Base-by-base conservation (phyloP, 768 basidiomycete genomes). In the Steccherinum ochraceum region DNA sequence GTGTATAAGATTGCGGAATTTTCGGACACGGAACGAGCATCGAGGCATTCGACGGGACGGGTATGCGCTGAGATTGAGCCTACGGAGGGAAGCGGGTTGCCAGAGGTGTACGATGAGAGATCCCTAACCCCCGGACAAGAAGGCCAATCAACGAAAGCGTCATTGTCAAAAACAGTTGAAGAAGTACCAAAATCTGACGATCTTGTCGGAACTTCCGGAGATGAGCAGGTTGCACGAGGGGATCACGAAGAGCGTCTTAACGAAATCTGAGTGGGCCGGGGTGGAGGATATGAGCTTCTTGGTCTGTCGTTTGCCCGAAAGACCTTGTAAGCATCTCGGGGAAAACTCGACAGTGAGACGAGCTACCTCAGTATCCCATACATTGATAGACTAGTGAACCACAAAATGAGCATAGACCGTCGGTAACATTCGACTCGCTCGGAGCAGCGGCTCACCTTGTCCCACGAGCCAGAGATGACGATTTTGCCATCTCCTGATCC, bases 381-480 rank as follows among this genome's bases (percentile, higher is more conserved):
- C 51, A 64, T 82, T 86, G 67, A 99, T 89, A 0, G 84, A 84
- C 91, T 97, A 60, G 45, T 27, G 23, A 20, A 49, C 25, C 40
- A 1, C 13, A 10, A 10, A 18, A 10, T 42, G 51, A 5, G 50
- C 30, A 53, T 57, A 52, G 58, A 56, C 51, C 53, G 44, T 44
- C 42, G n/a, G 30, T 26, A 40, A 12, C 7, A 21, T n/a, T n/a
- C 30, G 23, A 39, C 26, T 24, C 18, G 20, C 4, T 24, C 3
- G 24, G 19, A 30, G 20, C 4, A n/a, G 39, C 20, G 1, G 48
- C 46, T 42, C 56, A 81, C 89, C 68, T 81, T 84, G 65, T 99
- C 96, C 96, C 96, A 99, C 43, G 93, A 93, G 19, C 89, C 93
- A 41, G 89, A 92, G 55, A 98, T 77, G 30, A 99, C 68, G 5